Conservation (phyloP, 306 rosid species). For the Cicer bijugum region DNA sequence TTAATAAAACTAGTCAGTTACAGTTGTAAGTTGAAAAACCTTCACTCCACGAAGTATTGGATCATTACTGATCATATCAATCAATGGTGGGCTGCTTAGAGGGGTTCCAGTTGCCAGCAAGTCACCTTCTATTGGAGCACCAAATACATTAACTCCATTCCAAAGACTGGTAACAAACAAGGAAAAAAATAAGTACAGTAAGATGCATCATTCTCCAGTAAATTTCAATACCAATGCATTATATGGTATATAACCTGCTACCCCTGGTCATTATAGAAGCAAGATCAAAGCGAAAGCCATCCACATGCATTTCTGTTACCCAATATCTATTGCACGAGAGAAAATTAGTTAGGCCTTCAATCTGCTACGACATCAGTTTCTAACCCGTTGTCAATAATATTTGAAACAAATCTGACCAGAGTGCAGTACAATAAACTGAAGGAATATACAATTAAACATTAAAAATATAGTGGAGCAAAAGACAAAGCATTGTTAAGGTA, state of each 20-base stretch:
- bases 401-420: conserved; percentile 40
- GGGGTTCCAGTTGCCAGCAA: conserved; percentile 82
- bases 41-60: conserved; percentile 85
- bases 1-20: no score
- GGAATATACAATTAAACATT: conserved; percentile 30
- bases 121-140: conserved; percentile 72
- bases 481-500: conserved; percentile 3
- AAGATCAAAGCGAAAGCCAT: conserved; percentile 99
- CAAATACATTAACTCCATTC: conserved; percentile 78
- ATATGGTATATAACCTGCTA: conserved; percentile 72
- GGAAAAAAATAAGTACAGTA: conserved; percentile 45
- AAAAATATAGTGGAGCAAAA: conserved; percentile 18
- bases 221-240: conserved; percentile 34
- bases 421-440: conserved; percentile 1
- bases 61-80: conserved; percentile 90
- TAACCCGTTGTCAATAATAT: conserved; percentile 10
- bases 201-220: conserved; percentile 34
- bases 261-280: conserved; percentile 95
- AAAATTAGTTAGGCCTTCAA: conserved; percentile 43
- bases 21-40: conserved; percentile 55
- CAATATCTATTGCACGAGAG: conserved; percentile 71
- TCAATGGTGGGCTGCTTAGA: conserved; percentile 79
- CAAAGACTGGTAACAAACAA: conserved; percentile 70
- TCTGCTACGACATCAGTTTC: conserved; percentile 34
- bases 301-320: conserved; percentile 96